phyloP scores from a whole-genome alignment of 2,329 filamentous ascomycete genomes.

The Exophiala sideris region DNA sequence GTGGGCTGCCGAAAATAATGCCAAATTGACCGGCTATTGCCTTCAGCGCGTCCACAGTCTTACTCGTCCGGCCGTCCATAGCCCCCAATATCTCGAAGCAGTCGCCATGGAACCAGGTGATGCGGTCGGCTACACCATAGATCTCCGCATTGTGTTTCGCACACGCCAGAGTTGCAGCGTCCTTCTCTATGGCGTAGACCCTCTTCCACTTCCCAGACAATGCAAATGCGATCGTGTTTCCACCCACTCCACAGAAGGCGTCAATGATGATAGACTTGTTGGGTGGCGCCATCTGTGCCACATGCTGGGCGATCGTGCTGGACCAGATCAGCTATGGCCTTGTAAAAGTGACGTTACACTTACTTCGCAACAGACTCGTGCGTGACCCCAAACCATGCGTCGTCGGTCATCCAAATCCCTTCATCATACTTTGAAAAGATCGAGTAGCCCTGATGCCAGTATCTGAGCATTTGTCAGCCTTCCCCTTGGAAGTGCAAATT shows the following conservation, averaged over 20 bases:
- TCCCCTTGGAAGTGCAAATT: not conserved
- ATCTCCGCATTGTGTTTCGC: constrained; percentile 87
- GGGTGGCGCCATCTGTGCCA: constrained; percentile 54
- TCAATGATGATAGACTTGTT: constrained; percentile 72
- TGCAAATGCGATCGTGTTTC: constrained; percentile 94
- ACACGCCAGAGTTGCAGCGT: constrained; percentile 75
- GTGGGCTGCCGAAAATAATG: constrained; percentile 68
- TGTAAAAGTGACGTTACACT: constrained; percentile 29
- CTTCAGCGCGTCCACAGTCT: constrained; percentile 40
- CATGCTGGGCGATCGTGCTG: constrained; percentile 72
- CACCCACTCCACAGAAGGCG: constrained; percentile 85
- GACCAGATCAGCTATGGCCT: constrained; percentile 19
- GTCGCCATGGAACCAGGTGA: constrained; percentile 84
- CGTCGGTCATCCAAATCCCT: constrained; percentile 84
- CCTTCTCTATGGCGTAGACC: constrained; percentile 85
- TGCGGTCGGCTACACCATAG: constrained; percentile 73
- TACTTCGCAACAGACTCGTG: constrained; percentile 87
- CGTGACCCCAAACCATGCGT: constrained; percentile 96
- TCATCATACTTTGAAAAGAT: constrained; percentile 87
- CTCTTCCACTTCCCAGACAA: constrained; percentile 72
- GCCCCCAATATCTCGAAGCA: constrained; percentile 69
- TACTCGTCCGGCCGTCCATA: constrained; percentile 18
- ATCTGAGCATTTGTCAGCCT: constrained; percentile 51
- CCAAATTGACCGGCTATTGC: constrained; percentile 48
- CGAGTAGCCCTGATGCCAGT: constrained; percentile 83